Evolutionary conservation across 495 filamentous ascomycete genomes (phyloP), one percentile per base, ranked within the genome.

Genomic region (Amphirosellinia nigrospora): DNA sequence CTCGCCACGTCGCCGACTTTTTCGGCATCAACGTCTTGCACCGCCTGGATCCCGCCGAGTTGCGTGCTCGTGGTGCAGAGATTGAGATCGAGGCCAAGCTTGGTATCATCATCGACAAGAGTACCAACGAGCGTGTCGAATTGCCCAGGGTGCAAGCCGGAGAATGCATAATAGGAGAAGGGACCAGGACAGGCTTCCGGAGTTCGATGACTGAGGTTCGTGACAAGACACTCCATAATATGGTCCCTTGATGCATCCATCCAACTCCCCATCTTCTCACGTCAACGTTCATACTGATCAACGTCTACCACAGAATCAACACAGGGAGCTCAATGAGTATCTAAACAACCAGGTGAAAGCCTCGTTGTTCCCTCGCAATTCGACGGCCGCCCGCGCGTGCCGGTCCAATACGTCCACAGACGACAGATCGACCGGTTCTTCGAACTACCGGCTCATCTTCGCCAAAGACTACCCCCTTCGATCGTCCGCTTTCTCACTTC

Each of bases 51-150:
- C 79, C 87, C 5, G 85, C 85, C 30, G 87, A 90, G 63, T 78
- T 87, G 41, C 74, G 81, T 7, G 79, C 74, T 66, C 78, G 81
- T n/a, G 89, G 87, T 5, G 86, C 91, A n/a, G 86, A 93, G 66
- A 86, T 97, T 46, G 94, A 98, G 79, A 91, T 98, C 66, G 94
- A 98, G 80, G 94, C 93, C 10, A 98, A 97, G 78, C 78, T 98
- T 21, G 95, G 95, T 60, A 89, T 87, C 50, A 79, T 97, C 19
- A 86, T 97, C 48, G 89, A 94, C 73, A 89, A 85, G 78, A 85
- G 86, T 68, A 89, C 87, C 2, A 85, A 89, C 61, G 84, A 90
- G n/a, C 86, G 94, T 43, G 80, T 95, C 45, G 77, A 78, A 3
- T 75, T 95, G 23, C n/a, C n/a, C n/a, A 89, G 89, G 8, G 82